A percentile compares a stretch with the other conserved stretches of the same genome.
phyloP scores from a whole-genome alignment of 2,329 filamentous ascomycete genomes.

The Ceratocystiopsis minuta region DNA sequence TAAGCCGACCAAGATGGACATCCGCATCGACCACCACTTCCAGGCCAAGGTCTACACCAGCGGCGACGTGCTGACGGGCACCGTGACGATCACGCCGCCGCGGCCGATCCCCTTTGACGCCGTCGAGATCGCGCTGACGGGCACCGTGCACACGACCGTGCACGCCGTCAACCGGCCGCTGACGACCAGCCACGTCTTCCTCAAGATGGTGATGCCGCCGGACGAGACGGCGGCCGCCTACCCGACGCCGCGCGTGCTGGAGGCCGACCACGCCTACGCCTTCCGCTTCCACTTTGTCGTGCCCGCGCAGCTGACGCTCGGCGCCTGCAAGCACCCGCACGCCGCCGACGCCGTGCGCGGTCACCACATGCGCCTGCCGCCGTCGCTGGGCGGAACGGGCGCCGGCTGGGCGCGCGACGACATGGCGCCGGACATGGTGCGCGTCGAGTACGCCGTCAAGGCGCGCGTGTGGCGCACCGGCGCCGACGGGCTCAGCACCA shows the following conservation, averaged over 20 bases:
- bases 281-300: conserved; percentile 43
- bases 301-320: conserved; percentile 37
- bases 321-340: conserved; percentile 34
- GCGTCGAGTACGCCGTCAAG: conserved; percentile 33
- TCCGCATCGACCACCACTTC: conserved; percentile 35
- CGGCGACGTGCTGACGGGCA: conserved; percentile 30
- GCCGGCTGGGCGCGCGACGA: conserved; percentile 35
- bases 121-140: conserved; percentile 35
- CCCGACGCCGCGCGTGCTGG: conserved; percentile 23
- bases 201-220: conserved; percentile 38
- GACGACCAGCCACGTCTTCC: conserved; percentile 31
- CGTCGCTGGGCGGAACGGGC: conserved; percentile 22
- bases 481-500: conserved; percentile 10
- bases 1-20: conserved; percentile 23
- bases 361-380: conserved; percentile 34
- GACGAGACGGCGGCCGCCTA: conserved; percentile 26
- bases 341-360: conserved; percentile 27
- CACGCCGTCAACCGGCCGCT: conserved; percentile 32
- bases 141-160: conserved; percentile 29
- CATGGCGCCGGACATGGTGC: conserved; percentile 34
- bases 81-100: conserved; percentile 26
- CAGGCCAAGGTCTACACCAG: conserved; percentile 37
- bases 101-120: conserved; percentile 30
- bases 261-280: conserved; percentile 28
- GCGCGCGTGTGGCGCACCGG: conserved; percentile 21